Base-by-base conservation (phyloP, 345 rosid species). In the Eucalyptus camaldulensis region DNA sequence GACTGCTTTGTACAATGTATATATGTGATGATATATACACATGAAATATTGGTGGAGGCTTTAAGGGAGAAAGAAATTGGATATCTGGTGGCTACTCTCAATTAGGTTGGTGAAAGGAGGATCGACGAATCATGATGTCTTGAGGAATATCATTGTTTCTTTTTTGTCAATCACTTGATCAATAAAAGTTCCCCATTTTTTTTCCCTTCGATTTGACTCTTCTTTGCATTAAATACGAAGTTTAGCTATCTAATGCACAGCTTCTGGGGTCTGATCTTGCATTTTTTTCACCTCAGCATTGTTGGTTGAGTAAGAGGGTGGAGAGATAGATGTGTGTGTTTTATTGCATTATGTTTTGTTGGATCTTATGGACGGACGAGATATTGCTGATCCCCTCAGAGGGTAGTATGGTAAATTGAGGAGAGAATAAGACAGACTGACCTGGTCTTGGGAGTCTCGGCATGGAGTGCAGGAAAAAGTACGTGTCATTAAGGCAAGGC, bases 11-110 rank as follows among this genome's bases (percentile, higher is more conserved):
- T 94, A 93, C 92, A 76, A 91, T 95, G 93, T 93, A 91, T 90
- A 94, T 91, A 91, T 90, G 94, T 93, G 92, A 91, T 91, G 91
- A 93, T 92, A 91, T 92, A 93, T 95, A 94, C 94, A 90, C 37
- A 49, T 25, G 49, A 67, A 91, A 91, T 86, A 91, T 27, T 90
- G 90, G 90, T 90, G 92, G 94, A 90, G 88, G 93, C 91, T 91
- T 87, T 87, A 90, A 85, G 94, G 92, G 93, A 92, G 87, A 60
- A 80, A 86, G 83, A 45, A 89, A 88, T 89, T 90, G 92, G 93
- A 90, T 87, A 90, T 87, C 89, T 91, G 94, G 95, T 90, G 93
- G 93, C 93, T 94, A 89, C 91, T 93, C 90, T 87, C 58, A 85
- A 89, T 91, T 91, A 93, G 94, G 93, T 89, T 92, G 91, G 93